Evolutionary conservation across 352 stramenopile species (phyloP).

Genomic region (Pythium guiyangense): DNA sequence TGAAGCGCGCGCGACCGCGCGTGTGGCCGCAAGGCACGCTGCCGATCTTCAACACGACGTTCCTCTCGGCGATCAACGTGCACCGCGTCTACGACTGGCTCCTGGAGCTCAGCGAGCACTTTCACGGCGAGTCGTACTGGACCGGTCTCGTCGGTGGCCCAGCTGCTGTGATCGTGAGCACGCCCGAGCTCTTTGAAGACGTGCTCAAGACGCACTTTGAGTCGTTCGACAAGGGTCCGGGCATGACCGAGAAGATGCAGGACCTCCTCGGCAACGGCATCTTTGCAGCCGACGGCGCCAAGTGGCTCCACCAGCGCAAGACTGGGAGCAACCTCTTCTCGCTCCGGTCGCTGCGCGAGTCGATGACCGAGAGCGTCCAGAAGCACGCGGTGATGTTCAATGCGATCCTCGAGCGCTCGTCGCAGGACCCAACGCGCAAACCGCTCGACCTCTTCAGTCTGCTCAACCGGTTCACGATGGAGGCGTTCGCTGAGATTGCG

Average conservation of each 20-base stretch:
- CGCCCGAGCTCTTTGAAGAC: slow-evolving; percentile 17
- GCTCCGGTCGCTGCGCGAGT: slow-evolving; percentile 12
- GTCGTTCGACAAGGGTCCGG: slow-evolving; percentile 17
- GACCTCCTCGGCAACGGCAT: slow-evolving; percentile 19
- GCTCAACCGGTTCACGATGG: too few species aligned
- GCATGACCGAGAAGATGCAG: slow-evolving; percentile 14
- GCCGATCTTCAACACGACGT: slow-evolving; percentile 14
- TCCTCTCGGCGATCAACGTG: slow-evolving; percentile 9
- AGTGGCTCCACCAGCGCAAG: too few species aligned
- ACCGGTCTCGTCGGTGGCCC: slow-evolving; percentile 5
- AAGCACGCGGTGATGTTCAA: slow-evolving; percentile 10
- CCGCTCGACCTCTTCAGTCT: too few species aligned
- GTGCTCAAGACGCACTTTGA: slow-evolving; percentile 21
- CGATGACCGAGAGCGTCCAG: slow-evolving; percentile 14
- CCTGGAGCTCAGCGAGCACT: slow-evolving; percentile 1
- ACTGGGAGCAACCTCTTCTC: slow-evolving; percentile 19
- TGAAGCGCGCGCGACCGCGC: slow-evolving; percentile 6
- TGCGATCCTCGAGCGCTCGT: slow-evolving; percentile 4
- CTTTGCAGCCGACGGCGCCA: slow-evolving; percentile 16
- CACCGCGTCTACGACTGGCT: slow-evolving; percentile 12
- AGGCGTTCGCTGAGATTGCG: too few species aligned
- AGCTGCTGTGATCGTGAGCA: slow-evolving; percentile 7
- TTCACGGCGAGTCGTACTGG: slow-evolving; percentile 9
- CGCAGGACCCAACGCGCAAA: not conserved
- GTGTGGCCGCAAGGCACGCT: slow-evolving; percentile 9